Evolutionary conservation across 495 filamentous ascomycete species (phyloP).

Genomic region (Penicillium pancosmium): DNA sequence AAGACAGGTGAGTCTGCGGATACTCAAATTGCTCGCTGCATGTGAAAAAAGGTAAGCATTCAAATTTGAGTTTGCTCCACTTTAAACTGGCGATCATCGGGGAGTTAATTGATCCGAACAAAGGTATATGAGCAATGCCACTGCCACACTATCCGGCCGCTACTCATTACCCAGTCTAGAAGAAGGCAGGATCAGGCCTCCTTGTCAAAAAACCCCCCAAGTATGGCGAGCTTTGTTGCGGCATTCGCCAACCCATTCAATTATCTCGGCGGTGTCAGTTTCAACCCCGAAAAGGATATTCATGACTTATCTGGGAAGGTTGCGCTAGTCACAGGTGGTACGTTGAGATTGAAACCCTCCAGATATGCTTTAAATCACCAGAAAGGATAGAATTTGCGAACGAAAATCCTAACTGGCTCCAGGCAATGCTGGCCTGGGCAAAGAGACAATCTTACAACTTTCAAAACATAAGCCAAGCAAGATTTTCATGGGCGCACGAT

Average conservation of each 20-base stretch:
- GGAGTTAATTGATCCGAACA: slow-evolving; percentile 1
- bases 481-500: slow-evolving; percentile 54
- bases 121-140: not conserved
- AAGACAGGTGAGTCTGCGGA: not conserved
- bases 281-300: slow-evolving; percentile 52
- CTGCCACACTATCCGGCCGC: not conserved
- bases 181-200: too few species aligned
- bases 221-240: slow-evolving; percentile 27
- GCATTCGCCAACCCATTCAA: slow-evolving; percentile 30
- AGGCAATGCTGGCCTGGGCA: slow-evolving; percentile 63
- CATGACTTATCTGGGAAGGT: slow-evolving; percentile 54
- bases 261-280: slow-evolving; percentile 32
- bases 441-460: slow-evolving; percentile 54
- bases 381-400: not conserved
- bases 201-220: not conserved
- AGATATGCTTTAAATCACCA: not conserved
- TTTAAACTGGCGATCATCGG: not conserved
- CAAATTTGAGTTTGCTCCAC: slow-evolving; percentile 2
- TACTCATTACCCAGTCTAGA: not conserved
- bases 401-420: not conserved
- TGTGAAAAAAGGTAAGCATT: slow-evolving; percentile 1
- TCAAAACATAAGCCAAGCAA: slow-evolving; percentile 57
- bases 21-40: not conserved
- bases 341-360: slow-evolving; percentile 23
- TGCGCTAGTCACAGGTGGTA: slow-evolving; percentile 59